phyloP scores from a whole-genome alignment of 352 stramenopile species.

The Globisporangium emineosum region DNA sequence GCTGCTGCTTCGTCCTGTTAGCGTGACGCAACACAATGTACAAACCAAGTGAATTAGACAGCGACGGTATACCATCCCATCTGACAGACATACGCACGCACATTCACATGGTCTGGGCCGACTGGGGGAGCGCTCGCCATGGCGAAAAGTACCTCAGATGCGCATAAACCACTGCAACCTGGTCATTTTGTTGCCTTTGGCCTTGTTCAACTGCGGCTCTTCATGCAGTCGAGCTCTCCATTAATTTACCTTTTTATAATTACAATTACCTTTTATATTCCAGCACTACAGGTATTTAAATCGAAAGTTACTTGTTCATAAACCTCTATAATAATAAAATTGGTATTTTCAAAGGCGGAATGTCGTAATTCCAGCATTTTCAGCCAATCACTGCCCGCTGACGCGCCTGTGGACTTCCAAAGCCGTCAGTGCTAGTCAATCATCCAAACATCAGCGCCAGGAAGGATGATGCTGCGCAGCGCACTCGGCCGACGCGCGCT shows the following conservation, averaged over 20 bases:
- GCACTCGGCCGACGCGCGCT: constrained; percentile 22
- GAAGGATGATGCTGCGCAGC: constrained; percentile 15
- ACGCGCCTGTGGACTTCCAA: background rate
- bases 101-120: background rate
- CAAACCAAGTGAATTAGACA: background rate
- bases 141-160: background rate
- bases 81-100: background rate
- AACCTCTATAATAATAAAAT: background rate
- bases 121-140: constrained; percentile 1
- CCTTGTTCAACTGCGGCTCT: constrained; percentile 1
- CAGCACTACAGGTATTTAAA: too few relatives aligned
- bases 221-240: background rate
- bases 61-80: too few relatives aligned
- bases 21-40: background rate
- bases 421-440: background rate
- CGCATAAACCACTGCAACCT: too few relatives aligned
- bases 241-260: background rate
- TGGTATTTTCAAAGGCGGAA: background rate
- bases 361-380: background rate
- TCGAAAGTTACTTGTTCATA: background rate
- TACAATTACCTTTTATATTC: too few relatives aligned
- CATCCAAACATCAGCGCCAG: background rate
- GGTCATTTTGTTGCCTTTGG: background rate
- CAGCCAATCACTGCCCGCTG: constrained; percentile 12
- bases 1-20: constrained; percentile 17